Evolutionary conservation across 208 protist species (phyloP).

Genomic region (Trypanosoma cruzi): DNA sequence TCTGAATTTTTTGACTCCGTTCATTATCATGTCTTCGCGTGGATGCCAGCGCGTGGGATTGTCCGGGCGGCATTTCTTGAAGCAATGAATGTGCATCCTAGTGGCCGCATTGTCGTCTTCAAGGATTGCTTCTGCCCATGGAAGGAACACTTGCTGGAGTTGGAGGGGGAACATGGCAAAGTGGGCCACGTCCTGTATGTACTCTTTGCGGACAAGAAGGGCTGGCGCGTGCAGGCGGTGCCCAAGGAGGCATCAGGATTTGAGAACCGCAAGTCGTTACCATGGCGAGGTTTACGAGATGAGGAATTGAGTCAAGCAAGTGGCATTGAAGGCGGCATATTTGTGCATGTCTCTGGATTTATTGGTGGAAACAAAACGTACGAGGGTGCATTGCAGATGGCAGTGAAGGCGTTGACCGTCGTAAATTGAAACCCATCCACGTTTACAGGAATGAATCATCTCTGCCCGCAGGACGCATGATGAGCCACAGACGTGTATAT

Average conservation of each 20-base stretch:
- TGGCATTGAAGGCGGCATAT: constrained; percentile 93
- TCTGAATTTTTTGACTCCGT: constrained; percentile 89
- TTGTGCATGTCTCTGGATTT: constrained; percentile 96
- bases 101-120: constrained; percentile 88
- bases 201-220: constrained; percentile 86
- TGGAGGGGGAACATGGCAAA: constrained; percentile 80
- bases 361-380: constrained; percentile 95
- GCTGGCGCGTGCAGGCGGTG: constrained; percentile 94
- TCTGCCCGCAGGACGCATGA: no score
- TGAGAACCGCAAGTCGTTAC: constrained; percentile 83
- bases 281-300: constrained; percentile 95
- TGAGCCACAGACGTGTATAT: no score
- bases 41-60: constrained; percentile 90
- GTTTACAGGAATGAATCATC: neutral
- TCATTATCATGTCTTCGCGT: constrained; percentile 81
- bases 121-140: constrained; percentile 84
- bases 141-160: constrained; percentile 93
- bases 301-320: constrained; percentile 75
- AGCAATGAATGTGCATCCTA: constrained; percentile 41
- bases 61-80: constrained; percentile 77
- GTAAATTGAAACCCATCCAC: constrained; percentile 1
- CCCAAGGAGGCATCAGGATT: constrained; percentile 73
- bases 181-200: constrained; percentile 79
- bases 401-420: constrained; percentile 52
- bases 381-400: constrained; percentile 93